Evolutionary conservation across 345 rosid genomes (phyloP).

Genomic region (Gossypium stocksii): DNA sequence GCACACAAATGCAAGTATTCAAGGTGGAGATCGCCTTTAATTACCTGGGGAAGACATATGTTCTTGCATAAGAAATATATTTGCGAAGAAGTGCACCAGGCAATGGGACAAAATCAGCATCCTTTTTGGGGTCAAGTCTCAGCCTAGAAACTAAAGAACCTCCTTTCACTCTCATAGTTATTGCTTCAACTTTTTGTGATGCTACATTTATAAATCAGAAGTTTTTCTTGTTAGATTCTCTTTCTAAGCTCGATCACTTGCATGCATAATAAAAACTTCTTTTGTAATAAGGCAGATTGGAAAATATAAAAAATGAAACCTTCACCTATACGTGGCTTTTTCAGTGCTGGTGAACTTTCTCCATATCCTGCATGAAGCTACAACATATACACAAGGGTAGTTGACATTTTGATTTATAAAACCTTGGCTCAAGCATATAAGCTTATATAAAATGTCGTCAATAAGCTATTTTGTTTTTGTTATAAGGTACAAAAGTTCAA

Average conservation of each 20-base stretch:
- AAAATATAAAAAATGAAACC: background rate
- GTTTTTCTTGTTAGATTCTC: constrained; percentile 9
- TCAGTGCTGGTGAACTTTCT: constrained; percentile 43
- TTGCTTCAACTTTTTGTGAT: constrained; percentile 33
- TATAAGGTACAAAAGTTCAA: background rate
- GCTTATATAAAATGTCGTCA: background rate
- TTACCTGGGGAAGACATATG: constrained; percentile 79
- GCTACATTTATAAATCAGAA: constrained; percentile 36
- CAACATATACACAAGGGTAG: constrained; percentile 19
- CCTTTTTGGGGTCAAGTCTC: constrained; percentile 65
- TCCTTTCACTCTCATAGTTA: constrained; percentile 37
- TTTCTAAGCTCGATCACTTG: background rate
- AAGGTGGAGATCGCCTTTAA: constrained; percentile 13
- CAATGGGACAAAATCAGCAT: constrained; percentile 66
- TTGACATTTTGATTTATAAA: constrained; percentile 3
- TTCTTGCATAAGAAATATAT: constrained; percentile 87
- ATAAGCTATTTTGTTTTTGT: background rate
- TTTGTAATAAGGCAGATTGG: background rate
- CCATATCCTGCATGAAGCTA: constrained; percentile 84
- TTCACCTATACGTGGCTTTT: constrained; percentile 50
- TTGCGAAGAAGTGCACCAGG: constrained; percentile 84
- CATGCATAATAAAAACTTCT: background rate
- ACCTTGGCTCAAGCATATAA: background rate
- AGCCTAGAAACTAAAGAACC: constrained; percentile 76
- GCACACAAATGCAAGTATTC: constrained; percentile 3